Conservation (phyloP, 139 green algal genomes). For the Chlamydomonas incerta region DNA sequence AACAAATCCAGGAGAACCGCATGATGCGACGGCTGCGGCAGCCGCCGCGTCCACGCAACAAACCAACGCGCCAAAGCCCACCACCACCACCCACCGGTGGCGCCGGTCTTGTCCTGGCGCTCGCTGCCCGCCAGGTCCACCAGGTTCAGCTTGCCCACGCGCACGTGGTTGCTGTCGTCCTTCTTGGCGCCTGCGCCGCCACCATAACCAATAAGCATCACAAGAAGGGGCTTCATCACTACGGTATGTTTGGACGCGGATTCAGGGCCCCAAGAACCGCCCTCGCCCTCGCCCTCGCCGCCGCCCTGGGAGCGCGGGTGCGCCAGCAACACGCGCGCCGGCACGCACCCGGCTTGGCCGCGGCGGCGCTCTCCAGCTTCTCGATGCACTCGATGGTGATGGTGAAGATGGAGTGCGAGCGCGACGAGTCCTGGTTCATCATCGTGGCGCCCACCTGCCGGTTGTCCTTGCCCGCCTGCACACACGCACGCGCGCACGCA, state of each 20-base stretch:
- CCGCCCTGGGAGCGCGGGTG: no score
- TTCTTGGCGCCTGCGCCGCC: constrained; percentile 7
- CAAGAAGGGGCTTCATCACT: no score
- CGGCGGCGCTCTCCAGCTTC: constrained; percentile 45
- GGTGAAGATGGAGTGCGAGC: constrained; percentile 91
- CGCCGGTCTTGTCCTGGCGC: constrained; percentile 86
- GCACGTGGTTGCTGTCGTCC: constrained; percentile 60
- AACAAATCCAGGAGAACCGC: no score
- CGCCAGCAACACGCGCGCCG: no score
- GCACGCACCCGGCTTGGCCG: constrained; percentile 15
- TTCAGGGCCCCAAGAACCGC: no score
- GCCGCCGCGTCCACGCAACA: no score
- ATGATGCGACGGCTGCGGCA: no score
- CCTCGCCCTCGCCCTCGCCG: no score
- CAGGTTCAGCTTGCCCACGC: constrained; percentile 93
- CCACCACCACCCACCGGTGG: constrained; percentile 67
- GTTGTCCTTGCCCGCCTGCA: constrained; percentile 85
- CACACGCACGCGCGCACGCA: no score
- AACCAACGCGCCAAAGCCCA: no score
- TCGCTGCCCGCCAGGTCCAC: constrained; percentile 97
- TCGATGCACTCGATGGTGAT: constrained; percentile 84
- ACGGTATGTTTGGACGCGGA: no score
- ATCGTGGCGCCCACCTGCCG: constrained; percentile 77
- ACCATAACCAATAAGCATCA: no score
- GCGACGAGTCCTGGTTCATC: constrained; percentile 91